These are phyloP conservation scores for Aspergillus puulaauensis DNA, from an alignment of 2,329 filamentous ascomycete species.

Conservation along the genomic window DNA sequence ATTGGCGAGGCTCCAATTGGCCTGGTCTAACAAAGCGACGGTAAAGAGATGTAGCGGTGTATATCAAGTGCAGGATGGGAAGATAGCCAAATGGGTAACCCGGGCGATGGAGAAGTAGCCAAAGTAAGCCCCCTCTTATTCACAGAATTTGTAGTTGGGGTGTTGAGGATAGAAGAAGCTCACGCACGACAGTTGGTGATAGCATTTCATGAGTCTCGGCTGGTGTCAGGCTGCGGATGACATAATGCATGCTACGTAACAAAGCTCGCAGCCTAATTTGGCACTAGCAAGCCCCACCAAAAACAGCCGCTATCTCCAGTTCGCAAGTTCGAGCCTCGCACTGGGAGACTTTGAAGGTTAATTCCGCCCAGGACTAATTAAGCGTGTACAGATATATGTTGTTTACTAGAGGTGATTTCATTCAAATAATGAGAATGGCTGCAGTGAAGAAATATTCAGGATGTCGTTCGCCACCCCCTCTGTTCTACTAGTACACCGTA, in stretches of 20 bases:
- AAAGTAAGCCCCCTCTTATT: constrained; percentile 6
- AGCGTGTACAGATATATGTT: not conserved
- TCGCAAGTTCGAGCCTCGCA: constrained; percentile 2
- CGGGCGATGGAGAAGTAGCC: not conserved
- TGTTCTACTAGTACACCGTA: not conserved
- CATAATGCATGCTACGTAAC: constrained; percentile 28
- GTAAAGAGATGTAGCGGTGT: constrained; percentile 9
- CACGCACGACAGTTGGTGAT: constrained; percentile 18
- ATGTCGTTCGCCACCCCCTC: not conserved
- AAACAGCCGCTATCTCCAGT: not conserved
- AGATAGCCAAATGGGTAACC: not conserved
- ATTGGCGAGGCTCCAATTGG: constrained; percentile 20
- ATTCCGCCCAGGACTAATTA: not conserved
- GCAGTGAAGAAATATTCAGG: not conserved
- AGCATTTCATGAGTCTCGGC: constrained; percentile 12
- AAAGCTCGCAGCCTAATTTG: constrained; percentile 19
- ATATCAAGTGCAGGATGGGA: not conserved
- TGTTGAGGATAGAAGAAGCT: constrained; percentile 16
- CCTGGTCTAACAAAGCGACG: constrained; percentile 17
- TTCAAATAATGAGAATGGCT: not conserved
- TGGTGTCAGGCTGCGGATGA: constrained; percentile 25
- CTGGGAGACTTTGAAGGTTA: not conserved
- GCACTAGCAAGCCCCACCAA: not conserved
- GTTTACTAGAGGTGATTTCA: not conserved
- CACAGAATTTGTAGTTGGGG: constrained; percentile 6